Base-by-base conservation (phyloP, 148 eudicot species). In the Rhododendron simsii region DNA sequence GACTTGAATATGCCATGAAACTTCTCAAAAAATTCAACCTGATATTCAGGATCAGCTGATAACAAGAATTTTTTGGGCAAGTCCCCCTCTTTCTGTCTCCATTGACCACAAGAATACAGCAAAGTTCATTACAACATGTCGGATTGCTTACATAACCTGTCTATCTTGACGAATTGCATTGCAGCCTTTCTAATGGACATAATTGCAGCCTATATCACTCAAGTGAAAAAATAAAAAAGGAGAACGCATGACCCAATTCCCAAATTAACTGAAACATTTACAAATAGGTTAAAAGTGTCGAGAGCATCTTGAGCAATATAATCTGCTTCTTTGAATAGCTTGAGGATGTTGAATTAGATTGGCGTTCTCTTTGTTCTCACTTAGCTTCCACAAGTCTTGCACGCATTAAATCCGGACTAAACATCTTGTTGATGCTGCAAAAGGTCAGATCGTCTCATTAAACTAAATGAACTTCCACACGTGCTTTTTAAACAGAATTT, bases 391-490 rank as follows among this genome's bases (percentile, higher is more conserved):
- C 90, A 79, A 95, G 85, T 88, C 94, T 92, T 6, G 89, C 85
- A 0, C 96, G 96, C 69, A 96, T 86, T 26, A 86, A 88, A 39
- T 95, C 95, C 30, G 91, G 89, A 55, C 91, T 87, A 20, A 90
- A 86, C 55, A 87, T 86, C 80, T 90, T 95, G 88, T 95, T 93
- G 61, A 92, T 89, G 71, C 98, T 97, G 94, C 91, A 92, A 85
- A 83, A 88, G 55, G 28, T 23, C 69, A 78, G 77, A 53, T 41
- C 14, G 85, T 75, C 41, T 55, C 37, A 30, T 71, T 37, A 76
- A 83, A 18, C 39, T 85, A 83, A 59, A 10, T 21, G 0, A 18
- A 76, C 48, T 77, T 73, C 8, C 59, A 18, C 13, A 16, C 4
- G 12, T 11, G 73, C 74, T 59, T 37, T 47, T 23, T 28, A 26